Percentiles rank a stretch among this genome's conserved stretches.
phyloP scores from a whole-genome alignment of 78 protist genomes.

The Polysphondylium violaceum region DNA sequence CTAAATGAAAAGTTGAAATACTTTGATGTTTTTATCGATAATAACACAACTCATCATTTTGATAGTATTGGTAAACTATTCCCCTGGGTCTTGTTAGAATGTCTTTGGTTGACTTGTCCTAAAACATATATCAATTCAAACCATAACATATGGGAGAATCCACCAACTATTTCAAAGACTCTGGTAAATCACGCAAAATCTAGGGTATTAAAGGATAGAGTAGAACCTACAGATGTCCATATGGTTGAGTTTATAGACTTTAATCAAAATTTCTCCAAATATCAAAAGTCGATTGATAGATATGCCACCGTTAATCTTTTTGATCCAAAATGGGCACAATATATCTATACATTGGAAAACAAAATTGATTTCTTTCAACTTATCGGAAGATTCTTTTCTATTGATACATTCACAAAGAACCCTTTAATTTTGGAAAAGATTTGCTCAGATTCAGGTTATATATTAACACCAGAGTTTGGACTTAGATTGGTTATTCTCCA shows the following conservation, averaged over 20 bases:
- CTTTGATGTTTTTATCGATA: constrained; percentile 8
- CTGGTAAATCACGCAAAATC: neutral
- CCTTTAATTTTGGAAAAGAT: constrained; percentile 12
- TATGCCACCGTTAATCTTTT: neutral
- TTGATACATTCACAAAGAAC: constrained; percentile 11
- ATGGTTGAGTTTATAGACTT: constrained; percentile 1
- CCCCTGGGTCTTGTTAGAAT: constrained; percentile 16
- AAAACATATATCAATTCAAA: neutral
- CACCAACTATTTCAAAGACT: constrained; percentile 51
- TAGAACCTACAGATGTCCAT: neutral
- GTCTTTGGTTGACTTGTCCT: constrained; percentile 37
- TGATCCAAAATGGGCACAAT: neutral
- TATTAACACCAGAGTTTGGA: constrained; percentile 79
- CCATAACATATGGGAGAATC: constrained; percentile 37
- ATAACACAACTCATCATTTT: neutral
- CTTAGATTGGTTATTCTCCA: constrained; percentile 54
- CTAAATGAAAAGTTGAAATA: constrained; percentile 2
- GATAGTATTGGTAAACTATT: constrained; percentile 8
- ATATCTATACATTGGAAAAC: neutral
- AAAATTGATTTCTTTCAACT: constrained; percentile 5
- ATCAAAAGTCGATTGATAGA: neutral
- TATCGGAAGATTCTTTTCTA: constrained; percentile 34
- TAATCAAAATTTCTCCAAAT: neutral
- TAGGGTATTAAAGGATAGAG: neutral
- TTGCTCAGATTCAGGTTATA: constrained; percentile 28